Percentiles rank a stretch among this genome's conserved stretches.
phyloP scores from a whole-genome alignment of 2,329 filamentous ascomycete genomes.

The Fusarium longipes region DNA sequence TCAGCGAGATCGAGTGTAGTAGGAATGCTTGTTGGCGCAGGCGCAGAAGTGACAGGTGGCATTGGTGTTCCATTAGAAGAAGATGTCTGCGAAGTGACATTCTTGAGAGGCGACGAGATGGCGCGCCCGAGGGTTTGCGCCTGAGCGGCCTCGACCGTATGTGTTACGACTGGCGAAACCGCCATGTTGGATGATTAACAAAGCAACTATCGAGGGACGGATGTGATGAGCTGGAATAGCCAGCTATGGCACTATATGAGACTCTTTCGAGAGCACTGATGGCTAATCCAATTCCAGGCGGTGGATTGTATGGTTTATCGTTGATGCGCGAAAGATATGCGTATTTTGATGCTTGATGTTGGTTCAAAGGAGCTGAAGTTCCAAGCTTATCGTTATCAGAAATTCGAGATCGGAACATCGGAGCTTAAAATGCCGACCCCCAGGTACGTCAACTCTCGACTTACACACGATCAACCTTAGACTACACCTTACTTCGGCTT shows the following conservation, averaged over 20 bases:
- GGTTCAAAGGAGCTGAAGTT: conserved; percentile 13
- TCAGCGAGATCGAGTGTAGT: conserved; percentile 73
- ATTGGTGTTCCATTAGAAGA: conserved; percentile 60
- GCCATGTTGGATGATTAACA: conserved; percentile 53
- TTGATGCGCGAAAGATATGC: neutral
- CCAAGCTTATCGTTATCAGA: conserved; percentile 36
- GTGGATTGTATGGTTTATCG: neutral
- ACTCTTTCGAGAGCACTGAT: neutral
- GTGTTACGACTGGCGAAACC: conserved; percentile 59
- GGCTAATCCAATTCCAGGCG: no score
- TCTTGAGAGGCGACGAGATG: conserved; percentile 59
- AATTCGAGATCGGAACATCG: conserved; percentile 29
- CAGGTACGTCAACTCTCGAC: neutral
- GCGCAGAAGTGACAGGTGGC: conserved; percentile 48
- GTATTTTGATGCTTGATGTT: neutral
- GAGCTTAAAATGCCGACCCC: conserved; percentile 27
- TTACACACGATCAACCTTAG: neutral
- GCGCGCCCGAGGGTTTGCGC: conserved; percentile 46
- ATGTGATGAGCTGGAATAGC: conserved; percentile 18
- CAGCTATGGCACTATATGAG: conserved; percentile 1
- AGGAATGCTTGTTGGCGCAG: conserved; percentile 48
- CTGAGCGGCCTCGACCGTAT: conserved; percentile 50
- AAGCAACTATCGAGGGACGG: neutral
- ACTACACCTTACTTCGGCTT: neutral
- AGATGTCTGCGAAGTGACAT: conserved; percentile 47